Percentiles rank a stretch among this genome's conserved stretches.
phyloP scores from a whole-genome alignment of 345 rosid species.

The Sapria himalayana region DNA sequence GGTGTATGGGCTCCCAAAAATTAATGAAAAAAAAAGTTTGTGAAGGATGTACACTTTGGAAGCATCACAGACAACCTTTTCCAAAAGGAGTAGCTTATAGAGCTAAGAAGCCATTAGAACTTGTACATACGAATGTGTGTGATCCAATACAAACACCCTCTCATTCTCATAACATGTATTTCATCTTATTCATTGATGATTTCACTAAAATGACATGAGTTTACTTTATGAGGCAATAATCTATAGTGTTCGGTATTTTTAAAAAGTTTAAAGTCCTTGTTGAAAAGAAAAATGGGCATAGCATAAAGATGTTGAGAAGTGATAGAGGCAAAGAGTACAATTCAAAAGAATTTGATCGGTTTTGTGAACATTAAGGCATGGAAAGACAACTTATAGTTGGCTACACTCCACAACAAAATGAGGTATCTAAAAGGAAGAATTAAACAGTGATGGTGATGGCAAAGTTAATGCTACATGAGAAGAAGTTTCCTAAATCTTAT shows the following conservation, averaged over 20 bases:
- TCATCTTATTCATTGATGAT: background rate
- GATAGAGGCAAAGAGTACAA: constrained; percentile 1
- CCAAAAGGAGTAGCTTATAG: background rate
- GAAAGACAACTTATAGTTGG: background rate
- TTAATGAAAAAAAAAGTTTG: background rate
- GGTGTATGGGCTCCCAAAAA: background rate
- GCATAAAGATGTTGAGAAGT: background rate
- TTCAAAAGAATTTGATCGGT: background rate
- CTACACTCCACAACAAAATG: constrained; percentile 3
- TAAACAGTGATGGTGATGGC: no score
- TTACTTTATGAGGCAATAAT: background rate
- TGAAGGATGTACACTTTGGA: background rate
- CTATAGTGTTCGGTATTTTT: background rate
- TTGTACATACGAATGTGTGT: background rate
- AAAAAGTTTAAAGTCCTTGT: background rate
- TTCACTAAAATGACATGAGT: background rate
- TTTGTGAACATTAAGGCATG: background rate
- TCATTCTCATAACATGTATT: background rate
- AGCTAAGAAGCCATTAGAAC: background rate
- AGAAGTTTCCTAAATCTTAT: no score
- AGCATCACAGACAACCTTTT: background rate
- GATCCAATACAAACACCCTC: background rate
- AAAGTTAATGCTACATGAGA: no score
- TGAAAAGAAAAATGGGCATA: background rate
- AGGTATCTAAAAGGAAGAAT: no score